A percentile compares a stretch with the other conserved stretches of the same genome.
Evolutionary conservation across 2,329 filamentous ascomycete species (phyloP).

Genomic region (Cladosporium velox): DNA sequence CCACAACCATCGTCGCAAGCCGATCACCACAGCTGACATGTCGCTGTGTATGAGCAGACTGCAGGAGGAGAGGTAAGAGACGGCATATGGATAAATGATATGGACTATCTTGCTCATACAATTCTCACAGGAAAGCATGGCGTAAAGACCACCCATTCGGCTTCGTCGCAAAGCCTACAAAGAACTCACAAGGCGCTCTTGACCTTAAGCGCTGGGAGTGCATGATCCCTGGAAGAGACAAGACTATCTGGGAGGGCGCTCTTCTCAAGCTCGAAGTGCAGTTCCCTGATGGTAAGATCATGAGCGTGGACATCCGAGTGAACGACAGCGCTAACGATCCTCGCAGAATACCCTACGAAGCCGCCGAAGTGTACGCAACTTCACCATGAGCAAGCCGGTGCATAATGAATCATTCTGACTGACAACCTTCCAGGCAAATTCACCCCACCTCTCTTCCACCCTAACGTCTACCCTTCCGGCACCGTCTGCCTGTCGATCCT

Average conservation of each 20-base stretch:
- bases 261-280: constrained; percentile 90
- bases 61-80: constrained; percentile 77
- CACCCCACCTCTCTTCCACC: constrained; percentile 91
- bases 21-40: constrained; percentile 54
- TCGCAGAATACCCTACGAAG: constrained; percentile 92
- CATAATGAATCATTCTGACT: constrained; percentile 21
- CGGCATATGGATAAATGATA: neutral
- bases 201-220: constrained; percentile 97
- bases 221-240: constrained; percentile 91
- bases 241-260: constrained; percentile 97
- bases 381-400: constrained; percentile 13
- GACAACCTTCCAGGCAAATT: constrained; percentile 74
- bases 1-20: constrained; percentile 13
- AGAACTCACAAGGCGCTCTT: constrained; percentile 75
- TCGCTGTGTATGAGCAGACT: constrained; percentile 85
- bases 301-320: neutral
- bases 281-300: constrained; percentile 81
- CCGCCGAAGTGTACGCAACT: constrained; percentile 88
- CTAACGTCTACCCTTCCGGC: constrained; percentile 96
- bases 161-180: constrained; percentile 87
- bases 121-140: constrained; percentile 79
- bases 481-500: constrained; percentile 96
- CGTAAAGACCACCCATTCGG: constrained; percentile 95
- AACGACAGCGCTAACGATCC: neutral
- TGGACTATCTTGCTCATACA: constrained; percentile 22